A percentile compares a stretch with the other conserved stretches of the same genome.
phyloP scores from a whole-genome alignment of 129 eudicot genomes.

The Chrysanthemum makinoi region DNA sequence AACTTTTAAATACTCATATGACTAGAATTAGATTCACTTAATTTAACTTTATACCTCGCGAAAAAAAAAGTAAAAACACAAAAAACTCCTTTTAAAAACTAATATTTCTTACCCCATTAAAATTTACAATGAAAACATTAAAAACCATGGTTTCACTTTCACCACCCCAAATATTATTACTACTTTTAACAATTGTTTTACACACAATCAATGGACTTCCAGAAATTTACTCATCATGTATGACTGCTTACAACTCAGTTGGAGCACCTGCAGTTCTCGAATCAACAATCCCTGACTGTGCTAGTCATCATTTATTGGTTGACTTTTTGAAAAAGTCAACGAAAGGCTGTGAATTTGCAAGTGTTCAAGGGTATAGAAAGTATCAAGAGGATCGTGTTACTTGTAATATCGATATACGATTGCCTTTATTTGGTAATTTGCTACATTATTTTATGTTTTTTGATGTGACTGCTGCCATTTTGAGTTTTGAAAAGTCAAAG shows the following conservation, averaged over 20 bases:
- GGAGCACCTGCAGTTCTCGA: constrained; percentile 57
- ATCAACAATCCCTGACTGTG: constrained; percentile 30
- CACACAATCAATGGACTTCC: constrained; percentile 1
- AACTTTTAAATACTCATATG: too few species aligned
- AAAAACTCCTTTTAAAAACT: too few species aligned
- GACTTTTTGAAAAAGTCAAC: constrained; percentile 22
- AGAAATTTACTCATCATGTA: constrained; percentile 28
- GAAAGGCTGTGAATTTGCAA: constrained; percentile 42
- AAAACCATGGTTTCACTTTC: too few species aligned
- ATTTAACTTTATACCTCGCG: too few species aligned
- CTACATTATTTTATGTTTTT: neutral
- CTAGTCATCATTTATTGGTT: constrained; percentile 29
- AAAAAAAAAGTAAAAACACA: too few species aligned
- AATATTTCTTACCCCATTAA: too few species aligned
- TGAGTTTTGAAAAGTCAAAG: too few species aligned
- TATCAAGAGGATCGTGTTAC: constrained; percentile 65
- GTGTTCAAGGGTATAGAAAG: constrained; percentile 53
- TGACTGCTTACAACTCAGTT: constrained; percentile 57
- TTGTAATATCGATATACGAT: constrained; percentile 43
- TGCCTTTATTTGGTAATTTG: constrained; percentile 44
- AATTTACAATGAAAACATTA: too few species aligned
- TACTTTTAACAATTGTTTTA: constrained; percentile 12
- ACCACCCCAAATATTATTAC: neutral
- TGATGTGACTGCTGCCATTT: neutral
- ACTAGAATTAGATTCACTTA: too few species aligned